Evolutionary conservation across 192 early-diverging fungal genomes (phyloP), one percentile per base, ranked within the genome.

Genomic region (Rhizophagus prolifer): DNA sequence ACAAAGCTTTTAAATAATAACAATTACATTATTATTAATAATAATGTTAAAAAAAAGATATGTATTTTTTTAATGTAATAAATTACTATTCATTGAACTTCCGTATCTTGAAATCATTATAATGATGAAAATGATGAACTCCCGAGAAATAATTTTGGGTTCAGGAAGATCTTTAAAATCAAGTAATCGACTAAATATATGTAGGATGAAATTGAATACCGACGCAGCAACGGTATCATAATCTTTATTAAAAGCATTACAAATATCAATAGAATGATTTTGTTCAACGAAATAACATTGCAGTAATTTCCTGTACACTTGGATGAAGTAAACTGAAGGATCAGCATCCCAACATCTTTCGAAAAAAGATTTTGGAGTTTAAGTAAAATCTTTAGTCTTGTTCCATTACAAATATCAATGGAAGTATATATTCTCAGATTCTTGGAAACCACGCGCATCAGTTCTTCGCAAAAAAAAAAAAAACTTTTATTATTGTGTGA

Each of bases 281-380:
- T 61, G 54, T 73, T 61, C 59, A 70, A 26, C 68, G 38, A 16
- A 70, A 70, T 60, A 74, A 38, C 54, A 74, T 74, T 28, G 28
- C 58, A 4, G 58, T 72, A 19, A 72, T 58, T 58, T 72, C 46
- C 34, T 72, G 46, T 14, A 58, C 47, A 50, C 1, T 19, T 1
- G 70, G 70, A 28, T 54, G 44, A n/a, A 26, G 21, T 30, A n/a
- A n/a, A n/a, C n/a, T n/a, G 10, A 26, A 6, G 70, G 70, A 26
- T 72, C 70, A 34, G 70, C 23, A 58, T 72, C 70, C 54, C 70
- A 72, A 72, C 70, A 72, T 58, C 70, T 72, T 72, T 72, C 70
- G 16, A 72, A 54, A 58, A 72, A 72, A 9, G 21, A 72, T 28
- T 72, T 50, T 31, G 70, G 70, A n/a, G 31, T 58, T 47, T 28